Percentiles rank a stretch among this genome's conserved stretches.
Evolutionary conservation across 805 yeast species (phyloP).

Genomic region (Jamesozyma gamospora): DNA sequence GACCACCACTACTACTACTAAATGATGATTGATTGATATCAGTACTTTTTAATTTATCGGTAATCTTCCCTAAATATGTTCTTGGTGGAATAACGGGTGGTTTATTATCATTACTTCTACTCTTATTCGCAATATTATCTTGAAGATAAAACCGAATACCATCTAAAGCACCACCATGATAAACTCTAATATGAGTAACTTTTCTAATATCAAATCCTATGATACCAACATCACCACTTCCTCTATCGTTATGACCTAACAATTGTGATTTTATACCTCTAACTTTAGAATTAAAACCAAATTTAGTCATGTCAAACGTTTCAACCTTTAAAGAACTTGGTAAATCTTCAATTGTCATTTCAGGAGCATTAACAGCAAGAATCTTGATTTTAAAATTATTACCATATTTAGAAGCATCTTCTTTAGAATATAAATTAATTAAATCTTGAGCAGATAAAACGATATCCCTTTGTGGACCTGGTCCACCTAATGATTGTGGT

Average conservation of each 20-base stretch:
- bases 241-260: conserved; percentile 21
- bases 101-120: background rate
- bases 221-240: conserved; percentile 20
- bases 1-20: no score
- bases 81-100: conserved; percentile 41
- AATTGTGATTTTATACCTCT: conserved; percentile 24
- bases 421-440: conserved; percentile 26
- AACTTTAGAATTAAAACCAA: conserved; percentile 16
- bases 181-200: conserved; percentile 50
- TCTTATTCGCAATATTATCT: background rate
- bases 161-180: conserved; percentile 70
- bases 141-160: conserved; percentile 53
- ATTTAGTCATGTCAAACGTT: conserved; percentile 19
- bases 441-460: conserved; percentile 41
- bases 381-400: conserved; percentile 37
- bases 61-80: conserved; percentile 31
- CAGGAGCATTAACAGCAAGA: conserved; percentile 52
- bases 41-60: conserved; percentile 16
- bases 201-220: conserved; percentile 21
- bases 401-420: conserved; percentile 22
- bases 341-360: conserved; percentile 43
- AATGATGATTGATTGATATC: conserved; percentile 4
- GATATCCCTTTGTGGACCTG: conserved; percentile 48
- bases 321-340: conserved; percentile 14
- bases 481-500: conserved; percentile 48